Evolutionary conservation across 257 asterid genomes (phyloP), one percentile per base, ranked within the genome.

Genomic region (Ophiorrhiza pumila): DNA sequence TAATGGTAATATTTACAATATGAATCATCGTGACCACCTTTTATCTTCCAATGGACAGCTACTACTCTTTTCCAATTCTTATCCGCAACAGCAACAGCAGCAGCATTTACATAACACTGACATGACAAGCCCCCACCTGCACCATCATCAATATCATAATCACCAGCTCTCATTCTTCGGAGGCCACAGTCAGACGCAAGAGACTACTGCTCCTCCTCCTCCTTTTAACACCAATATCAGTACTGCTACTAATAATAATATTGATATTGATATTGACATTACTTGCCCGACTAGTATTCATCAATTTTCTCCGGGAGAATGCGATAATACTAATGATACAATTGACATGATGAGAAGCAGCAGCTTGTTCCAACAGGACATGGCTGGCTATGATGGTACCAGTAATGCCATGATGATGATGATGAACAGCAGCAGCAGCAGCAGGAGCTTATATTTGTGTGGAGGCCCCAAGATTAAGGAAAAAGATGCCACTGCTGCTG

Each of bases 1-100:
- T n/a, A n/a, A n/a, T n/a, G 15, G 15, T 10, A 14, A 47, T 13
- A 17, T 47, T 14, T 47, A 47, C 53, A 47, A 47, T 47, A 13
- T 12, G 4, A 41, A 50, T 7, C 82, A 84, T 8, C 84, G 77
- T 73, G 73, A 82, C 70, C 63, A 80, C 10, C 75, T 82, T 61
- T 46, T 52, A 22, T 71, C 74, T 20, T 25, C 71, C 52, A 46
- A 64, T 60, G 72, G 7, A 74, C 64, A 10, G 12, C 55, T 22
- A n/a, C 37, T 27, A n/a, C 29, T 65, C 0, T 41, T 68, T 71
- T 31, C 72, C 12, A n/a, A 57, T 43, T 62, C 27, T 50, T 41
- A 6, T 2, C 10, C 73, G 22, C 64, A 69, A 35, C 37, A 10
- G 1, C 31, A 3, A n/a, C 63, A 58, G 3, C 37, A 29, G 2